Conservation (phyloP, 2,329 filamentous ascomycete genomes). For the Onygenales sp. region DNA sequence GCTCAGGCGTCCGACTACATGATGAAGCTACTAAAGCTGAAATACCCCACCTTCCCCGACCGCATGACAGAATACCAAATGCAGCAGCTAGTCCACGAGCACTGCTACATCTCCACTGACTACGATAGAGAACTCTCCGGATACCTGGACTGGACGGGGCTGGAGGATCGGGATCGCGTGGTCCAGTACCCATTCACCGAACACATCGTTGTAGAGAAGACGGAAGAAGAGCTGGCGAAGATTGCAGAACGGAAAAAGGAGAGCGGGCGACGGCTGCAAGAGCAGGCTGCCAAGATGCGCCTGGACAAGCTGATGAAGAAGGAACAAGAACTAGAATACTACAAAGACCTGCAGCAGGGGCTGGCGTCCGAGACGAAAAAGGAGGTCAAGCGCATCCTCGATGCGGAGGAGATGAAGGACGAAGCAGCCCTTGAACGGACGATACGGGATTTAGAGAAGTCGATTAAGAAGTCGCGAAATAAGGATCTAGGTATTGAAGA, state of each 20-base stretch:
- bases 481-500: slow-evolving; percentile 89
- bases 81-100: slow-evolving; percentile 75
- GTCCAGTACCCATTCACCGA: slow-evolving; percentile 93
- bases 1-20: slow-evolving; percentile 85
- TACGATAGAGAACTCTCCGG: slow-evolving; percentile 68
- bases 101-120: slow-evolving; percentile 79
- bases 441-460: slow-evolving; percentile 82
- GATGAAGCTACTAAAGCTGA: slow-evolving; percentile 76
- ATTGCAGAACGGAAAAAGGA: slow-evolving; percentile 94
- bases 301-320: slow-evolving; percentile 92
- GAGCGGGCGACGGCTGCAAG: slow-evolving; percentile 79
- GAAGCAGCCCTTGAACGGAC: slow-evolving; percentile 75
- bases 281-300: slow-evolving; percentile 95
- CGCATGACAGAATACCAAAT: slow-evolving; percentile 81
- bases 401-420: slow-evolving; percentile 86
- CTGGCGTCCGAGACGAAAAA: slow-evolving; percentile 77
- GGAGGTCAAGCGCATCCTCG: slow-evolving; percentile 74
- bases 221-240: slow-evolving; percentile 79
- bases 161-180: slow-evolving; percentile 81
- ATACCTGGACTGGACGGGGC: slow-evolving; percentile 81
- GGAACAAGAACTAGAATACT: slow-evolving; percentile 91
- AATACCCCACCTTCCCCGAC: slow-evolving; percentile 81
- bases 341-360: slow-evolving; percentile 67
- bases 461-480: slow-evolving; percentile 79
- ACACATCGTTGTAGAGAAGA: slow-evolving; percentile 82